phyloP scores from a whole-genome alignment of 2,329 filamentous ascomycete genomes.

The Mariannaea elegans region DNA sequence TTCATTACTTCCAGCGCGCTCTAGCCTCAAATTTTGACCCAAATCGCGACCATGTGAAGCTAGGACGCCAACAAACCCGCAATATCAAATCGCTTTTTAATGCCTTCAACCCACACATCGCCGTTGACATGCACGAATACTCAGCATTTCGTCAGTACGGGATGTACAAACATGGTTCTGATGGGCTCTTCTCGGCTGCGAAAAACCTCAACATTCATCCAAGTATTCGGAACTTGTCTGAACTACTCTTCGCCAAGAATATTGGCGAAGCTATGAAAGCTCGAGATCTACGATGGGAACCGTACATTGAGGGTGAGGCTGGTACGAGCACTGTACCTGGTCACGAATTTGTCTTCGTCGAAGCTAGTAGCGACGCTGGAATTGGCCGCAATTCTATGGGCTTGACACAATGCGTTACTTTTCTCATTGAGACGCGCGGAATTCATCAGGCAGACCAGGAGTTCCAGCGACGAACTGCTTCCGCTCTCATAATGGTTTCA shows the following conservation, averaged over 20 bases:
- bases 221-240: slow-evolving; percentile 40
- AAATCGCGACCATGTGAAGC: slow-evolving; percentile 46
- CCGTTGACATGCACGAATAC: slow-evolving; percentile 47
- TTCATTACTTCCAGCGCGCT: slow-evolving; percentile 45
- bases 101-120: slow-evolving; percentile 42
- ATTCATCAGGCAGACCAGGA: slow-evolving; percentile 44
- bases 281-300: slow-evolving; percentile 40
- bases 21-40: slow-evolving; percentile 43
- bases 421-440: slow-evolving; percentile 44
- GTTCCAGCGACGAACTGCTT: slow-evolving; percentile 41
- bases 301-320: slow-evolving; percentile 33
- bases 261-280: slow-evolving; percentile 42
- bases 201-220: slow-evolving; percentile 47
- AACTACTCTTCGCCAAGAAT: slow-evolving; percentile 40
- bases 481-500: slow-evolving; percentile 40
- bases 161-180: slow-evolving; percentile 35
- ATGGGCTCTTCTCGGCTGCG: slow-evolving; percentile 45
- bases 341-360: slow-evolving; percentile 32
- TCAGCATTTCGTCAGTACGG: slow-evolving; percentile 33
- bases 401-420: slow-evolving; percentile 41
- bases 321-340: slow-evolving; percentile 23
- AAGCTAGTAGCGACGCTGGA: slow-evolving; percentile 42
- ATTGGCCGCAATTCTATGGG: slow-evolving; percentile 44
- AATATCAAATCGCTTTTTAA: slow-evolving; percentile 41
- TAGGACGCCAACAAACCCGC: slow-evolving; percentile 43